phyloP scores from a whole-genome alignment of 2,329 filamentous ascomycete genomes.

The Dothistroma septosporum region DNA sequence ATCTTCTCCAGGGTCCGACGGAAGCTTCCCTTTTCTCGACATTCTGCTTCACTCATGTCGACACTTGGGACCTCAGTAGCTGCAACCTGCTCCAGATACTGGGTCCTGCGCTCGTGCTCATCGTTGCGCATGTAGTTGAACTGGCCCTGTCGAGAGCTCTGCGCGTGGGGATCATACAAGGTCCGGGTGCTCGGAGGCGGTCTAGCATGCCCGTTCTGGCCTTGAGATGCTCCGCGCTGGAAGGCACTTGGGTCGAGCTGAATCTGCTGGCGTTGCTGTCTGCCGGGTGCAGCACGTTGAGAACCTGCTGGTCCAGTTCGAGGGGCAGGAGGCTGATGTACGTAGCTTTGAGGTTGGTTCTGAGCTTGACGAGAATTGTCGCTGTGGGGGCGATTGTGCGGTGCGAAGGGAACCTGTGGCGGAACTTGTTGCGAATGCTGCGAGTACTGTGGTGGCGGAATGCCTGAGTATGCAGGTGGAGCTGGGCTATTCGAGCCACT shows the following conservation, averaged over 20 bases:
- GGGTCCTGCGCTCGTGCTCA: constrained; percentile 33
- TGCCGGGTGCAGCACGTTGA: constrained; percentile 7
- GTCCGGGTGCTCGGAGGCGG: constrained; percentile 20
- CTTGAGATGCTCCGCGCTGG: constrained; percentile 24
- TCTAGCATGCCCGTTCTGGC: constrained; percentile 9
- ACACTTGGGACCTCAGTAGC: constrained; percentile 51
- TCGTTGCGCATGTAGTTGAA: constrained; percentile 11
- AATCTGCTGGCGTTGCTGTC: constrained; percentile 23
- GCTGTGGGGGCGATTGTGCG: constrained; percentile 3
- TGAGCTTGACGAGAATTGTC: constrained; percentile 8
- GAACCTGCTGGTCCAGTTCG: background rate
- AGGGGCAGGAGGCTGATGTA: background rate
- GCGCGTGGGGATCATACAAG: constrained; percentile 28
- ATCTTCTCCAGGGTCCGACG: constrained; percentile 60
- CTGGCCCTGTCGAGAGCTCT: constrained; percentile 10
- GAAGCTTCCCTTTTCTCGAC: constrained; percentile 67
- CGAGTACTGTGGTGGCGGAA: constrained; percentile 7
- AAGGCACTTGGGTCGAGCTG: constrained; percentile 32
- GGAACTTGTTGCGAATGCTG: background rate
- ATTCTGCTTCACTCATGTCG: constrained; percentile 61
- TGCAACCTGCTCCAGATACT: constrained; percentile 44
- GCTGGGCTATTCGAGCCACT: constrained; percentile 8
- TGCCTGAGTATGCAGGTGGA: constrained; percentile 13
- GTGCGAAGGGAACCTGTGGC: background rate
- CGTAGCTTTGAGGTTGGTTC: constrained; percentile 1